Evolutionary conservation across 257 asterid species (phyloP).

Genomic region (Solanum etuberosum): DNA sequence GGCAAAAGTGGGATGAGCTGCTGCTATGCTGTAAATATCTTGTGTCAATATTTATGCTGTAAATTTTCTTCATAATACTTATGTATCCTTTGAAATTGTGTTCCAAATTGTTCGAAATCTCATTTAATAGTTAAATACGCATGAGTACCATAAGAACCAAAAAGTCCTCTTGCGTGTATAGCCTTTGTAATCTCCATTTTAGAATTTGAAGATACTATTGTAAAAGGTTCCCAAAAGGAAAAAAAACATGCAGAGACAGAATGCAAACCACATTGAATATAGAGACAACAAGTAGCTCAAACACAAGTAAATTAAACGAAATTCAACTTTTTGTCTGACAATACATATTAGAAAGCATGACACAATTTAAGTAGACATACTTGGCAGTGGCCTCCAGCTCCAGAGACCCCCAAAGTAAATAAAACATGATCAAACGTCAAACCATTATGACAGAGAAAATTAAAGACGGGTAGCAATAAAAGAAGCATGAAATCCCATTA

Average conservation of each 20-base stretch:
- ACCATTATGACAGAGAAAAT: not conserved
- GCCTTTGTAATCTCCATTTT: not conserved
- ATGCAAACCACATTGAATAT: not conserved
- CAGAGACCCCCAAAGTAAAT: not conserved
- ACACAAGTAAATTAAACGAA: not conserved
- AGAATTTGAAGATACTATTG: not conserved
- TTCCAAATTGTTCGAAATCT: not conserved
- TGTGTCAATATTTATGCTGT: not conserved
- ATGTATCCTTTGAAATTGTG: not conserved
- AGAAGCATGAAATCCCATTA: constrained; percentile 19
- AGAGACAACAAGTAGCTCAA: not conserved
- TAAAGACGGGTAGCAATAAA: not conserved
- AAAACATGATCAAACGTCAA: not conserved
- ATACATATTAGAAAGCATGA: not conserved
- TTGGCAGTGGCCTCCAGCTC: not conserved
- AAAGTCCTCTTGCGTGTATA: not conserved
- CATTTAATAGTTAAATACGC: not conserved
- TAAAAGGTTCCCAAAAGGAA: not conserved
- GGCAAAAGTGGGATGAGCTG: not conserved
- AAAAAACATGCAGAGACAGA: not conserved
- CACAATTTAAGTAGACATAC: not conserved
- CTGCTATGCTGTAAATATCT: not conserved
- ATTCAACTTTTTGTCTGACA: not conserved
- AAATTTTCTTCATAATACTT: not conserved
- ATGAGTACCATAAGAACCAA: not conserved